Conservation (phyloP, 768 basidiomycete species). For the Exsudoporus frostii region DNA sequence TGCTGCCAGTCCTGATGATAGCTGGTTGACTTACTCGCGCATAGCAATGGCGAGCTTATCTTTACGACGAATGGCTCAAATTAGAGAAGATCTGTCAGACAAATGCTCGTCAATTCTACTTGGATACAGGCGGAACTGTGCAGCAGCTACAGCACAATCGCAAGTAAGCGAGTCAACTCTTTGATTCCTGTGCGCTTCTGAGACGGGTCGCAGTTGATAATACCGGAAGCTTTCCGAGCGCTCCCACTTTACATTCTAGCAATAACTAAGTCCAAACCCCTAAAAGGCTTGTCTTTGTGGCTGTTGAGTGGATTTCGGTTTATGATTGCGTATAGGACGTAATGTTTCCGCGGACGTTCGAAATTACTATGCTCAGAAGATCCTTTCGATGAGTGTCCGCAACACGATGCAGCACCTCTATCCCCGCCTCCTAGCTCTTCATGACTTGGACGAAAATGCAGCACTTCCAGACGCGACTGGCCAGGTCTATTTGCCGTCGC, state of each 20-base stretch:
- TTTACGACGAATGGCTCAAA: constrained; percentile 60
- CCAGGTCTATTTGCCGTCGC: constrained; percentile 61
- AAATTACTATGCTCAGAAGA: constrained; percentile 75
- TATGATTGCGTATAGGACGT: constrained; percentile 48
- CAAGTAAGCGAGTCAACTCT: constrained; percentile 53
- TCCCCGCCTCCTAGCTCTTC: constrained; percentile 83
- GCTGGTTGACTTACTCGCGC: neutral
- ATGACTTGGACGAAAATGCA: constrained; percentile 70
- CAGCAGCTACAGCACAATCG: constrained; percentile 66
- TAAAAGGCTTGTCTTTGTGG: constrained; percentile 66
- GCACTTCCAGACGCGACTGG: constrained; percentile 68
- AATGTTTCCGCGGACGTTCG: constrained; percentile 93
- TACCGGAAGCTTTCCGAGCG: constrained; percentile 89
- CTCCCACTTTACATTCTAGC: constrained; percentile 80
- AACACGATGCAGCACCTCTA: constrained; percentile 78
- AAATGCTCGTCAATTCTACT: constrained; percentile 76
- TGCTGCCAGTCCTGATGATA: neutral
- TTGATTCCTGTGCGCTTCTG: constrained; percentile 2
- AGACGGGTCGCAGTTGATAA: constrained; percentile 62
- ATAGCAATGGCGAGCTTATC: constrained; percentile 69
- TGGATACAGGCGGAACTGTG: constrained; percentile 87
- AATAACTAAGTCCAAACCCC: constrained; percentile 82
- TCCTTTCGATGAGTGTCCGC: constrained; percentile 68
- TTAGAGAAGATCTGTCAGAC: constrained; percentile 83
- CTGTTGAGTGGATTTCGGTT: constrained; percentile 2